These are phyloP conservation scores for Fonsecaea erecta DNA, from an alignment of 2,329 filamentous ascomycete genomes.

Conservation along the genomic window DNA sequence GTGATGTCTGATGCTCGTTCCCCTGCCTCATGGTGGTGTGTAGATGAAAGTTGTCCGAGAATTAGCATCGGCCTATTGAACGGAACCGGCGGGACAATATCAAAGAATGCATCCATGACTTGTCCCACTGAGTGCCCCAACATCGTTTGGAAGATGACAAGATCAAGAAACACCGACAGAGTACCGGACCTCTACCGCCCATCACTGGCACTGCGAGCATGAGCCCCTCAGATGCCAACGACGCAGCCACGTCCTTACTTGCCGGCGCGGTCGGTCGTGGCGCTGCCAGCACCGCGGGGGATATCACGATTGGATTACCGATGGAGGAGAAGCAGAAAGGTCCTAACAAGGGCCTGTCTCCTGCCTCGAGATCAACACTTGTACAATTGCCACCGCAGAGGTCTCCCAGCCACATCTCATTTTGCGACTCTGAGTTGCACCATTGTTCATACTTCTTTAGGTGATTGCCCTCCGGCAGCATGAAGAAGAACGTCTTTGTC, in stretches of 20 bases:
- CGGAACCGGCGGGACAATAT: conserved; percentile 95
- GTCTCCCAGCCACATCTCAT: conserved; percentile 67
- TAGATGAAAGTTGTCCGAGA: too few relatives aligned
- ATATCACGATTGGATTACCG: conserved; percentile 89
- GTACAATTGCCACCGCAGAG: conserved; percentile 68
- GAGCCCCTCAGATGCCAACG: conserved; percentile 63
- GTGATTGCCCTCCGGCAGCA: conserved; percentile 69
- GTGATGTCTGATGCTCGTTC: conserved; percentile 27
- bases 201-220: conserved; percentile 72
- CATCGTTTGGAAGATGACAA: conserved; percentile 97
- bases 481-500: conserved; percentile 73
- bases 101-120: conserved; percentile 96
- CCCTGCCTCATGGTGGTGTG: too few relatives aligned
- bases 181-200: conserved; percentile 86
- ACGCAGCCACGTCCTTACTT: conserved; percentile 77
- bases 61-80: too few relatives aligned
- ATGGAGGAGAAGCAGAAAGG: conserved; percentile 98
- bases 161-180: conserved; percentile 90
- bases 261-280: conserved; percentile 83
- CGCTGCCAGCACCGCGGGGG: conserved; percentile 74
- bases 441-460: conserved; percentile 73
- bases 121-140: conserved; percentile 87
- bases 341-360: conserved; percentile 80
- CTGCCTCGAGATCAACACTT: conserved; percentile 67
- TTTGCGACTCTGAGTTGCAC: conserved; percentile 69